These are phyloP conservation scores for Naganishia friedmannii DNA, from an alignment of 768 basidiomycete genomes.

Conservation along the genomic window DNA sequence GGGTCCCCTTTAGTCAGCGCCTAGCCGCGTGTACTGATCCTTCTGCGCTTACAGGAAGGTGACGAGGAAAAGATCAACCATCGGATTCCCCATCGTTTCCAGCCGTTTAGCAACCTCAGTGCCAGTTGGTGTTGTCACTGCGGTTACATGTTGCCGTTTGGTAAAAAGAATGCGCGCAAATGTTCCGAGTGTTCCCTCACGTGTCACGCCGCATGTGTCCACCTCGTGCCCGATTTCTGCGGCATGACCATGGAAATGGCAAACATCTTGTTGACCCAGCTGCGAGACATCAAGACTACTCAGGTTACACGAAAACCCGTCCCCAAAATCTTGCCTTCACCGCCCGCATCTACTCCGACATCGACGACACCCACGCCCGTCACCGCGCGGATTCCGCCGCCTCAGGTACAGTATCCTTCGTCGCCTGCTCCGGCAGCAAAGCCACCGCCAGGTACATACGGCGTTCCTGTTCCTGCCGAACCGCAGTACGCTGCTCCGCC, in stretches of 20 bases:
- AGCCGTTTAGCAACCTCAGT: slow-evolving; percentile 90
- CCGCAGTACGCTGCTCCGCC: slow-evolving; percentile 32
- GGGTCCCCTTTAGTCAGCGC: slow-evolving; percentile 48
- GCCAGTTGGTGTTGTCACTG: slow-evolving; percentile 99
- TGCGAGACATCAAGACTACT: slow-evolving; percentile 77
- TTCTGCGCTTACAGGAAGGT: slow-evolving; percentile 63
- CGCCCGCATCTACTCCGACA: slow-evolving; percentile 40
- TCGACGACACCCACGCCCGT: slow-evolving; percentile 33
- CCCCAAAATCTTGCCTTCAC: slow-evolving; percentile 19
- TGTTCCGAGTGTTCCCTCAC: slow-evolving; percentile 96
- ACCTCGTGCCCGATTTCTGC: slow-evolving; percentile 98
- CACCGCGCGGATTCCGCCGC: slow-evolving; percentile 30
- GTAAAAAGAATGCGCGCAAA: slow-evolving; percentile 91
- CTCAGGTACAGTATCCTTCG: slow-evolving; percentile 32
- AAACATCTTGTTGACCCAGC: slow-evolving; percentile 82
- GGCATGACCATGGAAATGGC: slow-evolving; percentile 99
- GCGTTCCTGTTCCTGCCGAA: slow-evolving; percentile 37
- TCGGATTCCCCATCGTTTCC: slow-evolving; percentile 97
- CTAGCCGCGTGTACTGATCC: background rate
- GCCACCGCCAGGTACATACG: slow-evolving; percentile 40
- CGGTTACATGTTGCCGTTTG: slow-evolving; percentile 94
- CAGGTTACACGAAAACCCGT: slow-evolving; percentile 48
- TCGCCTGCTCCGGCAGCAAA: slow-evolving; percentile 36
- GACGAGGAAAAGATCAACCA: slow-evolving; percentile 99
- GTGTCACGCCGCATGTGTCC: slow-evolving; percentile 94